Conservation (phyloP, 139 green algal genomes). For the Astrephomene gubernaculifera region DNA sequence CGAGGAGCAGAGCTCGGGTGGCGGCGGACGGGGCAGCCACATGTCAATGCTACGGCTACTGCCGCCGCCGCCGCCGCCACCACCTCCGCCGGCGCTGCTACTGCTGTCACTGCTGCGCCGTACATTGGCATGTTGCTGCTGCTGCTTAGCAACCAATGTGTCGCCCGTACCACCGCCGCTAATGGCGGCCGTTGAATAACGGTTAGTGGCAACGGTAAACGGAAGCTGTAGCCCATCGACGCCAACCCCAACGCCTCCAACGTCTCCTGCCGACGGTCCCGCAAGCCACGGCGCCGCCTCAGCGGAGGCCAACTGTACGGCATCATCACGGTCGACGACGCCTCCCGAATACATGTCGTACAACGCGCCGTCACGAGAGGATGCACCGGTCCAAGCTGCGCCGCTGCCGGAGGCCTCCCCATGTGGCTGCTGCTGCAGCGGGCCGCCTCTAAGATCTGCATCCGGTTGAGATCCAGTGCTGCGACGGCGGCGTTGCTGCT, state of each 20-base stretch:
- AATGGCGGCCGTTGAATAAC: not conserved
- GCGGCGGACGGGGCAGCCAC: not conserved
- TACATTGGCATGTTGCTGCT: not conserved
- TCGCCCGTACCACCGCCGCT: not conserved
- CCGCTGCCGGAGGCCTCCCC: too few species aligned
- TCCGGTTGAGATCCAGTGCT: not conserved
- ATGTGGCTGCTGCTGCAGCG: not conserved
- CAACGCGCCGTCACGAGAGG: not conserved
- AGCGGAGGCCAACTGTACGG: not conserved
- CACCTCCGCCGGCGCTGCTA: not conserved
- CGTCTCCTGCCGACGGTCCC: not conserved
- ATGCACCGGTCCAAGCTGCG: not conserved
- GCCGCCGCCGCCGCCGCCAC: not conserved
- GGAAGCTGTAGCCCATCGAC: not conserved
- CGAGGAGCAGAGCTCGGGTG: not conserved
- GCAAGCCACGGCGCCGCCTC: not conserved
- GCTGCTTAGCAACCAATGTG: not conserved
- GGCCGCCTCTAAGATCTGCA: not conserved
- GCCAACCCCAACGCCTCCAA: not conserved
- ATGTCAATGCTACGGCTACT: not conserved
- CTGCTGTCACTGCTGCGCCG: not conserved
- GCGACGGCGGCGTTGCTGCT: not conserved
- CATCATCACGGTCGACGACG: not conserved
- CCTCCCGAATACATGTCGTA: too few species aligned
- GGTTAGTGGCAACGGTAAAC: not conserved